Evolutionary conservation across 129 eudicot genomes (phyloP).

Genomic region (Ambrosia trifida): DNA sequence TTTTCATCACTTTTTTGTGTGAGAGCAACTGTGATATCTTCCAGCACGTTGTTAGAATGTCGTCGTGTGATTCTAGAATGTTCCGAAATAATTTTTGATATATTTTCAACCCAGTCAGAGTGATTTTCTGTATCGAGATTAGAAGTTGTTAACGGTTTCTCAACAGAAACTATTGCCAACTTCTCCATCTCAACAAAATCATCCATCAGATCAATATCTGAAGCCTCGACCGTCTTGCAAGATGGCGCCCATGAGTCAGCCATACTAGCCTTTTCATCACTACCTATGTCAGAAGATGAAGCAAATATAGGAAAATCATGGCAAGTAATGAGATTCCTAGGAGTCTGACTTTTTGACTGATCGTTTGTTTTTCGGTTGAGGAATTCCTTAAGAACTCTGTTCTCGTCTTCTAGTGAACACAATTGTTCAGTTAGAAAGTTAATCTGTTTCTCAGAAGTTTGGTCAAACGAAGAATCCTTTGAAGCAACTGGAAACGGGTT

Average conservation of each 20-base stretch:
- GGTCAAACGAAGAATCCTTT: slow-evolving; percentile 42
- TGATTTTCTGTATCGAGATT: slow-evolving; percentile 29
- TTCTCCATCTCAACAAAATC: slow-evolving; percentile 98
- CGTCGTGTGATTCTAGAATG: slow-evolving; percentile 37
- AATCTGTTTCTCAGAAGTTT: slow-evolving; percentile 44
- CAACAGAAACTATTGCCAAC: slow-evolving; percentile 61
- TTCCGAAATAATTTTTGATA: slow-evolving; percentile 41
- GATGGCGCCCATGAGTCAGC: slow-evolving; percentile 66
- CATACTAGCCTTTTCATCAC: slow-evolving; percentile 74
- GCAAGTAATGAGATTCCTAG: slow-evolving; percentile 9
- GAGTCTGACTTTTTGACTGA: slow-evolving; percentile 33
- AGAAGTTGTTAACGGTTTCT: slow-evolving; percentile 41
- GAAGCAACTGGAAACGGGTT: slow-evolving; percentile 44
- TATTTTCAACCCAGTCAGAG: slow-evolving; percentile 42
- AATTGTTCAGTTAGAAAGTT: slow-evolving; percentile 58
- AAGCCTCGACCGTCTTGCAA: slow-evolving; percentile 47
- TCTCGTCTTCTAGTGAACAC: slow-evolving; percentile 68
- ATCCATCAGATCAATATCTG: slow-evolving; percentile 81
- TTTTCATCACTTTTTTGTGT: slow-evolving; percentile 20
- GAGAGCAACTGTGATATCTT: slow-evolving; percentile 41
- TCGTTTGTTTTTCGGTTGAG: slow-evolving; percentile 49
- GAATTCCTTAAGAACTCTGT: slow-evolving; percentile 59
- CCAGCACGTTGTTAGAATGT: slow-evolving; percentile 38
- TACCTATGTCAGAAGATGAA: slow-evolving; percentile 65
- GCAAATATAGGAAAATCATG: slow-evolving; percentile 43